Base-by-base conservation (phyloP, 106 monocot species). In the Dendrobium chrysotoxum region DNA sequence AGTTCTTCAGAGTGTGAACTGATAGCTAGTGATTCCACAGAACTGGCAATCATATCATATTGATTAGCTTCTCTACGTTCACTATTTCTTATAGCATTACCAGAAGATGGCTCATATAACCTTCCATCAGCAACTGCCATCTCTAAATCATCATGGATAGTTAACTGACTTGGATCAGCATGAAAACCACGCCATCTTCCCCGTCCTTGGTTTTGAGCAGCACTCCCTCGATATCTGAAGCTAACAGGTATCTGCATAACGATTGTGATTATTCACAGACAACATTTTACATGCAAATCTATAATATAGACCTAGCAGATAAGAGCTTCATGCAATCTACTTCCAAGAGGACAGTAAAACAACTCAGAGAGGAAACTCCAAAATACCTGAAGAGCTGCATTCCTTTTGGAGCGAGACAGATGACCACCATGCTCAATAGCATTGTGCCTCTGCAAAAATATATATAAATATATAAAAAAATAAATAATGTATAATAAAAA, bases 351-450 rank as follows among this genome's bases (percentile, higher is more conserved):
- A 16, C 64, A 25, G 15, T 50, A 7, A 65, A 8, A 25, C 7
- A 23, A 65, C 7, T 16, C 3, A 28, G 26, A 0, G 7, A 31
- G 3, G 12, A 71, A 41, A 31, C 13, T 31, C 25, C 11, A 50
- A 53, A 53, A 58, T 78, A 95, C 98, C 95, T 91, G 89, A 66
- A 99, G 98, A 26, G 92, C 98, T 85, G 95, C 91, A 93, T 99
- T 99, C 41, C 98, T 80, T 83, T 99, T 85, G 20, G 98, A 85
- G 57, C 98, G 95, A 57, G 95, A 93, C 95, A 99, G 95, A 79
- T 85, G 28, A 4, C 98, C 98, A 21, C 92, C 95, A 83, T 99
- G 98, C 73, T 95, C 93, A 4, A 93, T 77, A n/a, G 98, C 83
- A 82, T 95, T 99, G 75, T 99, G 98, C 76, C 98, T 91, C 98